These are phyloP conservation scores for Tulasnella sp. DNA, from an alignment of 768 basidiomycete species.

Conservation along the genomic window DNA sequence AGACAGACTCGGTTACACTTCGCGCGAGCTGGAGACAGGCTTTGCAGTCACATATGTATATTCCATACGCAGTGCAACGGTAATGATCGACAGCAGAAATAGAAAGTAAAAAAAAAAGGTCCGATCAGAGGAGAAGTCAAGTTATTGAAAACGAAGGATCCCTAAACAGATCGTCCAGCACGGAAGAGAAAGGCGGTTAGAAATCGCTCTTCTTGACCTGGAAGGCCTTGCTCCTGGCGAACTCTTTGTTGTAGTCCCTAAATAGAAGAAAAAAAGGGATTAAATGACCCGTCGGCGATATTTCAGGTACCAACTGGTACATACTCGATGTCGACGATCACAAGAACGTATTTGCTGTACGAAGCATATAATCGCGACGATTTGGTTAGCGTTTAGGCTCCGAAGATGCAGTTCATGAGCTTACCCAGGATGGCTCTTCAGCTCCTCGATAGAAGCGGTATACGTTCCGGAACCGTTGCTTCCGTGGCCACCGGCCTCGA, in stretches of 20 bases:
- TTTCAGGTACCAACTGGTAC: not conserved
- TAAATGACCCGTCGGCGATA: too few relatives aligned
- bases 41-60: not conserved
- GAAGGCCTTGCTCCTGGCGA: too few relatives aligned
- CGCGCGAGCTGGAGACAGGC: not conserved
- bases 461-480: not conserved
- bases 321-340: too few relatives aligned
- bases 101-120: not conserved
- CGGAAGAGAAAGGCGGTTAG: not conserved
- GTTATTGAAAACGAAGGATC: not conserved
- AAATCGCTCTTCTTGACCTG: too few relatives aligned
- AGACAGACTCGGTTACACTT: not conserved
- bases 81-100: not conserved
- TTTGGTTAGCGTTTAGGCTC: not conserved
- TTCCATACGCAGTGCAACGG: not conserved
- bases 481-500: not conserved
- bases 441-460: not conserved
- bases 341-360: too few relatives aligned
- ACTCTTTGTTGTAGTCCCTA: too few relatives aligned
- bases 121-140: not conserved
- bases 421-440: too few relatives aligned
- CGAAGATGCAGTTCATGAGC: not conserved
- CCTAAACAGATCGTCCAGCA: too few relatives aligned
- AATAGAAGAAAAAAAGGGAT: too few relatives aligned
- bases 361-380: too few relatives aligned